Evolutionary conservation across 441 rosid genomes (phyloP).

Genomic region (Adansonia gregorii): DNA sequence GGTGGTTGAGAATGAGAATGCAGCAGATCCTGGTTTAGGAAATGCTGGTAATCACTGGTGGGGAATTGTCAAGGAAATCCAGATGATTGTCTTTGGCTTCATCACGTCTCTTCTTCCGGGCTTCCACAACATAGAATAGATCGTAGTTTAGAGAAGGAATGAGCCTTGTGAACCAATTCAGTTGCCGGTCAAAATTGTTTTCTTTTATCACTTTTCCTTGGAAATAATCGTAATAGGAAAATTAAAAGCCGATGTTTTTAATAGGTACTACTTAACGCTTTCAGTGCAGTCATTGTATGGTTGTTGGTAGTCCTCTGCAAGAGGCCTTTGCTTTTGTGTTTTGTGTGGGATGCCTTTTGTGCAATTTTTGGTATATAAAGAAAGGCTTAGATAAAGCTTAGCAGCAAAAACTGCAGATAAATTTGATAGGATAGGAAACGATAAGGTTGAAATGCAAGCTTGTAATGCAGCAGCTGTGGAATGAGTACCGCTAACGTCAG

Average conservation of each 20-base stretch:
- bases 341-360: background rate
- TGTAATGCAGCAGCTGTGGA: too few relatives aligned
- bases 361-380: background rate
- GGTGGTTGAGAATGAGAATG: slow-evolving; percentile 60
- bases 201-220: background rate
- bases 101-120: slow-evolving; percentile 97
- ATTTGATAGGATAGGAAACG: too few relatives aligned
- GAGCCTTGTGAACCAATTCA: slow-evolving; percentile 16
- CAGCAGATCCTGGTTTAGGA: slow-evolving; percentile 44
- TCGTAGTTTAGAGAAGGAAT: slow-evolving; percentile 21
- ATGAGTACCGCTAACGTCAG: too few relatives aligned
- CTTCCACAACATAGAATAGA: slow-evolving; percentile 86
- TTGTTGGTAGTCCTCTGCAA: background rate
- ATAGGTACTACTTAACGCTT: background rate
- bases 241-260: background rate
- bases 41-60: slow-evolving; percentile 82
- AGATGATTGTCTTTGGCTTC: slow-evolving; percentile 94
- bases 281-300: background rate
- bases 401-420: too few relatives aligned
- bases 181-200: slow-evolving; percentile 14
- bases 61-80: slow-evolving; percentile 94
- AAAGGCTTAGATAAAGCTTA: background rate
- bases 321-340: background rate
- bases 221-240: slow-evolving; percentile 25
- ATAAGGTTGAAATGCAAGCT: too few relatives aligned